These are phyloP conservation scores for Pythium phragmiticola DNA, from an alignment of 352 stramenopile genomes.

Conservation along the genomic window DNA sequence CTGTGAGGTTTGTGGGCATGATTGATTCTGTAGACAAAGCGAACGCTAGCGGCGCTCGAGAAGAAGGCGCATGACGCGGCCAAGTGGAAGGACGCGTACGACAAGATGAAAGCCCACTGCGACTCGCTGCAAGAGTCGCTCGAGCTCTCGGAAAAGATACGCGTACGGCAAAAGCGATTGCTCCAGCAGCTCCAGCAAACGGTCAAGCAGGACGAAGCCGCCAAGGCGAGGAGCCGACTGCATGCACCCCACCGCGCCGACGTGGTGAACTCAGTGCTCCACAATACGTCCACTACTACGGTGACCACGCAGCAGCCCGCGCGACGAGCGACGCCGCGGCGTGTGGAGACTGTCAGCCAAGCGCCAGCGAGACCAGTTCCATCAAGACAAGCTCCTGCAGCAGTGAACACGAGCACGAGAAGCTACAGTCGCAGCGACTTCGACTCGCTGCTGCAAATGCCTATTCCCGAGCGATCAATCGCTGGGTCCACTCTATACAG, in stretches of 20 bases:
- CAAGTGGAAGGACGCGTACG: slow-evolving; percentile 54
- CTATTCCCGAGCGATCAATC: slow-evolving; percentile 20
- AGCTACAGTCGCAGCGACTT: slow-evolving; percentile 27
- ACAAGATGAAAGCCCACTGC: slow-evolving; percentile 73
- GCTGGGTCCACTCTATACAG: slow-evolving; percentile 10
- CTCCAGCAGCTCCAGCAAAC: slow-evolving; percentile 62
- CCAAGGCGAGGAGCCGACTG: background rate
- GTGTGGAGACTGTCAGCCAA: background rate
- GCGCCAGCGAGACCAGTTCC: background rate
- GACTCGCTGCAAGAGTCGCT: slow-evolving; percentile 76
- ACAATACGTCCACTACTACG: slow-evolving; percentile 3
- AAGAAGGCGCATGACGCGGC: slow-evolving; percentile 50
- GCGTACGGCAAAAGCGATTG: slow-evolving; percentile 73
- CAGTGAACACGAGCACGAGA: slow-evolving; percentile 22
- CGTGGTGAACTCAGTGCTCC: slow-evolving; percentile 28
- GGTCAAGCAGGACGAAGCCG: slow-evolving; percentile 11
- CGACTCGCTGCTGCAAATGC: slow-evolving; percentile 25
- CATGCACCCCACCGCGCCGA: slow-evolving; percentile 13
- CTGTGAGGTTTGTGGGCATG: background rate
- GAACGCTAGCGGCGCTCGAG: slow-evolving; percentile 37
- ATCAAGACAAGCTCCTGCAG: background rate
- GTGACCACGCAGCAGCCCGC: background rate
- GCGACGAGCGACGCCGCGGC: background rate
- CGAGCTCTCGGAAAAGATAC: slow-evolving; percentile 78
- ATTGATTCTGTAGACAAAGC: slow-evolving; percentile 34